These are phyloP conservation scores for Lipomyces oligophaga DNA, from an alignment of 805 yeast genomes.

Conservation along the genomic window DNA sequence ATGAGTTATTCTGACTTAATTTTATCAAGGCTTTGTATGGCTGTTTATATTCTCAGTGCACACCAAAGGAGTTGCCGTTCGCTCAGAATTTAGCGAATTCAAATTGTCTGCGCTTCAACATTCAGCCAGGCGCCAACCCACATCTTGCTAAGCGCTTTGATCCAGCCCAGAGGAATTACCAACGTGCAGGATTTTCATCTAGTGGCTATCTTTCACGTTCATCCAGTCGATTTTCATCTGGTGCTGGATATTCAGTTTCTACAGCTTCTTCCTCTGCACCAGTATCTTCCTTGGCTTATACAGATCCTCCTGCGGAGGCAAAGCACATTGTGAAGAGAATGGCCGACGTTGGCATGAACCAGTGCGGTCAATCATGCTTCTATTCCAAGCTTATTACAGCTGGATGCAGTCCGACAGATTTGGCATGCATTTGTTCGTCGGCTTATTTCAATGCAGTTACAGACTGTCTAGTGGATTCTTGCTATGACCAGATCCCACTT, in stretches of 20 bases:
- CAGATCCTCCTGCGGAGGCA: conserved; percentile 10
- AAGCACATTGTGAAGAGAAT: conserved; percentile 24
- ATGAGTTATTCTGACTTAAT: no score
- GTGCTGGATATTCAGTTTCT: conserved; percentile 5
- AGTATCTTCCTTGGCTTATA: conserved; percentile 1
- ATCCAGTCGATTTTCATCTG: conserved; percentile 1
- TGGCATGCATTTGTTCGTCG: conserved; percentile 25
- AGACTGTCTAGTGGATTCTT: conserved; percentile 25
- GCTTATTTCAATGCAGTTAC: conserved; percentile 30
- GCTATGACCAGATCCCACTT: conserved; percentile 29
- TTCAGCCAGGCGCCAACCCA: conserved; percentile 28
- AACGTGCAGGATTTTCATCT: conserved; percentile 7
- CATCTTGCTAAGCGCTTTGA: conserved; percentile 23
- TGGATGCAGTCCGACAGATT: conserved; percentile 25
- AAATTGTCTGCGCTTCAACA: conserved; percentile 21
- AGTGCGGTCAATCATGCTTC: conserved; percentile 28
- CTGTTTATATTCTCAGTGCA: conserved; percentile 27
- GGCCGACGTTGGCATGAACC: conserved; percentile 21
- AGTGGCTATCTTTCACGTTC: conserved; percentile 3
- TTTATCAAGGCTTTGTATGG: conserved; percentile 21
- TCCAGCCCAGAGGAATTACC: background rate
- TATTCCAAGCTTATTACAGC: conserved; percentile 21
- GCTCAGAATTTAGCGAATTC: conserved; percentile 28
- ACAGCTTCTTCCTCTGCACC: conserved; percentile 1
- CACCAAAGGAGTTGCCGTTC: conserved; percentile 19